Evolutionary conservation across 805 yeast species (phyloP), one percentile per base, ranked within the genome.

Genomic region (Candida verbasci): DNA sequence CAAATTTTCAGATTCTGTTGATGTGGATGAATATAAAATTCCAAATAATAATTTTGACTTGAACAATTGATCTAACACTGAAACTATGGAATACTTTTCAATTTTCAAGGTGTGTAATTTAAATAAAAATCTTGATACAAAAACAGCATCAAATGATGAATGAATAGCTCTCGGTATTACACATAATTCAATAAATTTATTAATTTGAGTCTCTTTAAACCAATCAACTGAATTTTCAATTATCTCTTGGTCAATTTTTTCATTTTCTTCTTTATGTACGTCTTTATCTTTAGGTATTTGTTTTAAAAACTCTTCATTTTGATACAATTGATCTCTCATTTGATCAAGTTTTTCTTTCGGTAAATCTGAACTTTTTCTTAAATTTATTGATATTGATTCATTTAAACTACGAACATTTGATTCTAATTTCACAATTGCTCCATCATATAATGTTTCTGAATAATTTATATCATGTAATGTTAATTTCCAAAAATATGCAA

Each of bases 141-240:
- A 89, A 0, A 83, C 65, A 0, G 96, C 95, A 60, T 88, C 97
- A 43, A 81, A 74, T 0, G 94, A 78, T 0, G 96, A 85, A 44
- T 82, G 87, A 2, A 82, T 55, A 3, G 80, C 71, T 45, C 97
- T 68, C 9, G 96, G 96, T 9, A 88, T 56, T 6, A 86, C 47
- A 55, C 96, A 86, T 36, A 58, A 55, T 42, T 81, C 80, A 24
- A 86, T 51, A 32, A 86, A 74, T 1, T 58, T 21, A 15, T 35
- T 31, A 2, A 46, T 20, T 28, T 44, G 44, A 3, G 40, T 44
- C 5, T 14, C 17, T 20, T 48, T 57, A 42, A 78, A 75, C 81
- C 80, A 76, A 1, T 24, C 31, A 3, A 26, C 12, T 12, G 60
- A 59, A 24, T 50, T 62, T 9, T 21, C 39, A 11, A 23, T 40